Evolutionary conservation across 2,329 filamentous ascomycete species (phyloP).

Genomic region (Aspergillus luchuensis): DNA sequence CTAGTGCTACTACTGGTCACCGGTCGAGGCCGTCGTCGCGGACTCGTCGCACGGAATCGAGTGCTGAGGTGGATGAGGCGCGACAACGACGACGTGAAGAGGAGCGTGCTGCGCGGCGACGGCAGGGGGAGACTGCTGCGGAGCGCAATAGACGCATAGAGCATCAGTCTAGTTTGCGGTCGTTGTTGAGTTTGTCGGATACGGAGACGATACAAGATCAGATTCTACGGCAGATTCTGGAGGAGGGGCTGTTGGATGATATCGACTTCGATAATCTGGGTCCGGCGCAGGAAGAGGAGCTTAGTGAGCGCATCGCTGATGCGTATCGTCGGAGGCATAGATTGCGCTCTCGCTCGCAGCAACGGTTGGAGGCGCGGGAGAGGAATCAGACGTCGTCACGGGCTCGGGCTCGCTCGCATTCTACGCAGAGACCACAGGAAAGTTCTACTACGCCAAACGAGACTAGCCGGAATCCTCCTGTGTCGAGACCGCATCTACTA

Average conservation of each 20-base stretch:
- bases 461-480: constrained; percentile 28
- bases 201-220: constrained; percentile 79
- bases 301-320: constrained; percentile 87
- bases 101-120: constrained; percentile 33
- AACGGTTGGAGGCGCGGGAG: constrained; percentile 40
- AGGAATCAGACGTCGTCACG: constrained; percentile 34
- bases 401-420: constrained; percentile 34
- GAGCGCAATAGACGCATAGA: constrained; percentile 65
- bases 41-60: constrained; percentile 33
- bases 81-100: constrained; percentile 38
- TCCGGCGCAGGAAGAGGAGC: constrained; percentile 79
- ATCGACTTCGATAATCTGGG: constrained; percentile 88
- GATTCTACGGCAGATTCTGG: constrained; percentile 83
- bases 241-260: constrained; percentile 83
- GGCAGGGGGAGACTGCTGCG: constrained; percentile 27
- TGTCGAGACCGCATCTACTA: constrained; percentile 38
- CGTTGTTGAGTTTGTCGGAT: constrained; percentile 77
- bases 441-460: constrained; percentile 18
- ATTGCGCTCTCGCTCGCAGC: constrained; percentile 42
- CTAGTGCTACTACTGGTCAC: constrained; percentile 31
- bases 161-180: constrained; percentile 86
- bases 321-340: constrained; percentile 76
- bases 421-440: constrained; percentile 28
- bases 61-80: constrained; percentile 41
- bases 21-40: constrained; percentile 28